Conservation (phyloP, 805 yeast genomes). For the Kazachstania bromeliacearum region DNA sequence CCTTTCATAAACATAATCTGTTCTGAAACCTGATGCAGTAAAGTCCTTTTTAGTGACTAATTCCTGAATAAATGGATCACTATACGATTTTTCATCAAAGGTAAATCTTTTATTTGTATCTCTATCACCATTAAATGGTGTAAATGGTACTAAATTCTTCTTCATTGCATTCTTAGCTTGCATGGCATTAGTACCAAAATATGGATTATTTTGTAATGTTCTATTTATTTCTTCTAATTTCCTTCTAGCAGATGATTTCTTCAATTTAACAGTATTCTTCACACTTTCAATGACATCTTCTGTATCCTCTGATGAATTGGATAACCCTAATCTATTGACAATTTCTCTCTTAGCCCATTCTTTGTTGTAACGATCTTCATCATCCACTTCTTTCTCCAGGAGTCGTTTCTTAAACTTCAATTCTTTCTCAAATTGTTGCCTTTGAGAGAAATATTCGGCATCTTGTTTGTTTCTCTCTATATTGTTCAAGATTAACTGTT, state of each 20-base stretch:
- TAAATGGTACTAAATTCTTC: conserved; percentile 48
- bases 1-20: conserved; percentile 59
- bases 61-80: conserved; percentile 55
- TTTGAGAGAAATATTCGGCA: conserved; percentile 48
- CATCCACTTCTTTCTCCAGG: conserved; percentile 57
- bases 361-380: conserved; percentile 46
- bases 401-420: conserved; percentile 39
- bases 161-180: conserved; percentile 9
- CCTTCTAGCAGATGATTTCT: conserved; percentile 57
- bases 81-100: conserved; percentile 35
- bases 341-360: conserved; percentile 48
- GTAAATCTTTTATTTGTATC: conserved; percentile 44
- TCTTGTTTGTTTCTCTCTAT: conserved; percentile 66
- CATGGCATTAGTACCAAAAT: conserved; percentile 23
- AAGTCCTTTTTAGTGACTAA: conserved; percentile 50
- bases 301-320: conserved; percentile 32
- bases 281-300: conserved; percentile 44
- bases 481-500: conserved; percentile 65
- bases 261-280: conserved; percentile 41
- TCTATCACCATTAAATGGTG: conserved; percentile 91
- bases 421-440: conserved; percentile 64
- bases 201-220: conserved; percentile 30
- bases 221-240: conserved; percentile 35
- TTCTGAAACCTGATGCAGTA: conserved; percentile 78
- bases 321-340: conserved; percentile 38